Conservation (phyloP, 2,329 filamentous ascomycete species). For the Celoporthe dispersa region DNA sequence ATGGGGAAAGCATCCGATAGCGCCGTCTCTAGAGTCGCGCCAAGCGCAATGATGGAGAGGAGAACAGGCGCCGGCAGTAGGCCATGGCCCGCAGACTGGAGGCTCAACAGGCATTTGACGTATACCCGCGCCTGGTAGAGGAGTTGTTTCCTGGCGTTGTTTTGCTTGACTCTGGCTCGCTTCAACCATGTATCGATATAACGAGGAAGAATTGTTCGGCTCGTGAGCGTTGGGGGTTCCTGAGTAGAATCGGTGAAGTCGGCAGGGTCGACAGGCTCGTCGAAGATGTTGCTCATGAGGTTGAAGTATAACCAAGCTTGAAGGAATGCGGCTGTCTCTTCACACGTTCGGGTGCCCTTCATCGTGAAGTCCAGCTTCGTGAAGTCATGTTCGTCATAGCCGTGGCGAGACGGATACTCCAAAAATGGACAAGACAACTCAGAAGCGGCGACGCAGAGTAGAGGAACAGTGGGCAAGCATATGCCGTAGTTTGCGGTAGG, state of each 20-base stretch:
- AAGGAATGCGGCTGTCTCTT: neutral
- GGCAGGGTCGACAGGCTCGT: neutral
- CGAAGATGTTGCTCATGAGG: neutral
- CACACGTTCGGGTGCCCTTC: neutral
- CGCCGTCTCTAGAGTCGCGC: neutral
- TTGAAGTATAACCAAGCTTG: slow-evolving; percentile 2
- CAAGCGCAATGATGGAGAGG: neutral
- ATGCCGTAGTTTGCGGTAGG: slow-evolving; percentile 1
- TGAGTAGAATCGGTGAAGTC: neutral
- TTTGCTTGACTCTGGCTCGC: neutral
- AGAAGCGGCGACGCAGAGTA: neutral
- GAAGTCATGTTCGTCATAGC: neutral
- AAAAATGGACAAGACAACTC: neutral
- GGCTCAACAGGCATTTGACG: neutral
- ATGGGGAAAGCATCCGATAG: neutral
- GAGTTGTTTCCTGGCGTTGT: neutral
- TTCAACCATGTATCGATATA: neutral
- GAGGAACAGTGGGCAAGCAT: neutral
- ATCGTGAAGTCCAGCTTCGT: neutral
- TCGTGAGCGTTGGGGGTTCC: neutral
- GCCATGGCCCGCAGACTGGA: neutral
- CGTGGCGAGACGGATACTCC: neutral
- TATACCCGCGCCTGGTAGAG: neutral
- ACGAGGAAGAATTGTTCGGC: neutral
- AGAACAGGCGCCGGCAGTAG: neutral